Evolutionary conservation across 176 grass and related monocot genomes (phyloP).

Genomic region (Ananas comosus): DNA sequence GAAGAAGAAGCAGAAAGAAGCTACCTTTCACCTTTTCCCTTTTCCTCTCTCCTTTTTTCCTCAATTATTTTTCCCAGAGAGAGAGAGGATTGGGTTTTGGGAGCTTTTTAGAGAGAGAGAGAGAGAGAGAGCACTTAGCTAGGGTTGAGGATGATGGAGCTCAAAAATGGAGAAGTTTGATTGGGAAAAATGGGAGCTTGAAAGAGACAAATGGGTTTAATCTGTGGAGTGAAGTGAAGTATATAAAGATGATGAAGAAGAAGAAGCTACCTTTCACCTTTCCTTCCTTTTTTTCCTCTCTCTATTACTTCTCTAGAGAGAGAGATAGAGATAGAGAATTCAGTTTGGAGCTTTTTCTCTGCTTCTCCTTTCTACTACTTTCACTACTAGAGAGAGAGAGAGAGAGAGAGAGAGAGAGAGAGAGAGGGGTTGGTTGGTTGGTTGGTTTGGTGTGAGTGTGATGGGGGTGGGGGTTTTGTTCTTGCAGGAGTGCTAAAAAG

Average conservation of each 20-base stretch:
- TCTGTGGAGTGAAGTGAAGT: too few relatives aligned
- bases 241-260: background rate
- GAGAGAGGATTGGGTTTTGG: constrained; percentile 2
- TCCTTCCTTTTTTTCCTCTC: too few relatives aligned
- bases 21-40: too few relatives aligned
- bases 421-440: constrained; percentile 13
- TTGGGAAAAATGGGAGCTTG: too few relatives aligned
- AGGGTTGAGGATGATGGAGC: too few relatives aligned
- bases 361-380: constrained; percentile 7
- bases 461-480: constrained; percentile 36
- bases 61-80: background rate
- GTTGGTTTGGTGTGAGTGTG: constrained; percentile 26
- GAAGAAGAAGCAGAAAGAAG: background rate
- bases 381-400: constrained; percentile 33
- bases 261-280: background rate
- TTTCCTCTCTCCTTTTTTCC: too few relatives aligned
- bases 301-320: background rate
- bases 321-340: background rate
- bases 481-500: constrained; percentile 1
- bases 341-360: constrained; percentile 26
- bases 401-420: constrained; percentile 19
- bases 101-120: constrained; percentile 8
- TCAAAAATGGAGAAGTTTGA: too few relatives aligned
- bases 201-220: too few relatives aligned
- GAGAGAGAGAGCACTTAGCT: too few relatives aligned